phyloP scores from a whole-genome alignment of 2,329 filamentous ascomycete genomes.

The Mycosphaerella sp. region DNA sequence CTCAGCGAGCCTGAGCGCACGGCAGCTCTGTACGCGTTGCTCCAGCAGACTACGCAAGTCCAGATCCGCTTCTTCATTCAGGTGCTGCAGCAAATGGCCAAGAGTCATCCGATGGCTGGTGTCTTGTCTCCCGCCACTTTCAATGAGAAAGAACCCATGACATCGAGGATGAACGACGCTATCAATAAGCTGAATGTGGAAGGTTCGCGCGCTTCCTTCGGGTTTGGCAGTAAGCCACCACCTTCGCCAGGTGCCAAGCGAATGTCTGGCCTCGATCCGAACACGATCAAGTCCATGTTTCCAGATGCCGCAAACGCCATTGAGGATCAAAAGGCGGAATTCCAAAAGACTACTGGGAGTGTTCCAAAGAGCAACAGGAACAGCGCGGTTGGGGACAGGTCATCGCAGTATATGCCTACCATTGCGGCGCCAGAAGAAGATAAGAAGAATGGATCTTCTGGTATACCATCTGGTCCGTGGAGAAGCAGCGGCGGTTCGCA shows the following conservation, averaged over 20 bases:
- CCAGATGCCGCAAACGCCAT: conserved; percentile 98
- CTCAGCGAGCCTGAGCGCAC: conserved; percentile 95
- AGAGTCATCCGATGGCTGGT: conserved; percentile 94
- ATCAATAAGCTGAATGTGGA: conserved; percentile 94
- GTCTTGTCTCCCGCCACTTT: conserved; percentile 92
- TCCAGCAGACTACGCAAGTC: conserved; percentile 98
- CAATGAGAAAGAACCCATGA: conserved; percentile 94
- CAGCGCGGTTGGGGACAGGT: conserved; percentile 72
- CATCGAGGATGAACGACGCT: conserved; percentile 86
- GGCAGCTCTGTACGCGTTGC: conserved; percentile 84
- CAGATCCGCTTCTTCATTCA: conserved; percentile 99
- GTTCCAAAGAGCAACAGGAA: conserved; percentile 88
- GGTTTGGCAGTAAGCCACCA: conserved; percentile 58
- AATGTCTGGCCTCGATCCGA: conserved; percentile 87
- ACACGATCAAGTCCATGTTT: conserved; percentile 98
- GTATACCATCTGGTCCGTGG: conserved; percentile 77
- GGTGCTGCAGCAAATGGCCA: conserved; percentile 97
- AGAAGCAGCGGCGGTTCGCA: conserved; percentile 43
- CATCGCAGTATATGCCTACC: conserved; percentile 60
- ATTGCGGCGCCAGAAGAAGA: conserved; percentile 64
- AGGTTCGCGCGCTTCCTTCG: conserved; percentile 77
- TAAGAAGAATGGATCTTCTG: conserved; percentile 55
- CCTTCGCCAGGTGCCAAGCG: conserved; percentile 75
- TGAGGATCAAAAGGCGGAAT: conserved; percentile 95
- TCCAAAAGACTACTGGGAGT: conserved; percentile 89